These are phyloP conservation scores for Carex cristatella DNA, from an alignment of 176 grass and related monocot genomes.

Conservation along the genomic window DNA sequence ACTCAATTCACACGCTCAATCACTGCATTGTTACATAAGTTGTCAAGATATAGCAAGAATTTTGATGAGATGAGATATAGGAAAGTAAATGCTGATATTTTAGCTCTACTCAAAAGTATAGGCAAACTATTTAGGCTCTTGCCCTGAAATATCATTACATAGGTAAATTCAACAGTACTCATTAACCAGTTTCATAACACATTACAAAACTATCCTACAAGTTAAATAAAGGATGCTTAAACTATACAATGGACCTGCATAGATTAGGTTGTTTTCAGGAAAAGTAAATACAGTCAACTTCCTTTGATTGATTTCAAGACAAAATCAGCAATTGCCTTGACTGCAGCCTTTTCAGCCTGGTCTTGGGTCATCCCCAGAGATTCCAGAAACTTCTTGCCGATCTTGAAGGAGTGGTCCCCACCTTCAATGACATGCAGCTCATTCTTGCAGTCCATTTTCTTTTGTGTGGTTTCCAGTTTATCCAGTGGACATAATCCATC, in stretches of 20 bases:
- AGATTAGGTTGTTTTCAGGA: slow-evolving; percentile 5
- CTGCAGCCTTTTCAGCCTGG: slow-evolving; percentile 49
- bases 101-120: background rate
- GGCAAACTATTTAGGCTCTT: background rate
- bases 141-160: background rate
- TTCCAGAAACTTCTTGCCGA: slow-evolving; percentile 61
- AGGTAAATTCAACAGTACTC: background rate
- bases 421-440: slow-evolving; percentile 68
- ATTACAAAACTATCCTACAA: slow-evolving; percentile 15
- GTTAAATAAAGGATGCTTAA: background rate
- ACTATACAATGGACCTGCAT: background rate
- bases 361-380: slow-evolving; percentile 45
- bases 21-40: background rate
- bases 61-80: background rate
- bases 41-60: background rate
- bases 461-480: slow-evolving; percentile 50
- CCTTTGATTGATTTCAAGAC: slow-evolving; percentile 27
- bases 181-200: background rate
- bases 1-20: background rate
- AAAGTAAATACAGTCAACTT: background rate
- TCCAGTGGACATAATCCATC: slow-evolving; percentile 74
- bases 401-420: slow-evolving; percentile 85
- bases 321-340: slow-evolving; percentile 56
- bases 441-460: slow-evolving; percentile 69
- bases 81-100: background rate